A percentile compares a stretch with the other conserved stretches of the same genome.
Conservation (phyloP, 1,284 basidiomycete species). For the Anthracocystis panici-leucophaei region DNA sequence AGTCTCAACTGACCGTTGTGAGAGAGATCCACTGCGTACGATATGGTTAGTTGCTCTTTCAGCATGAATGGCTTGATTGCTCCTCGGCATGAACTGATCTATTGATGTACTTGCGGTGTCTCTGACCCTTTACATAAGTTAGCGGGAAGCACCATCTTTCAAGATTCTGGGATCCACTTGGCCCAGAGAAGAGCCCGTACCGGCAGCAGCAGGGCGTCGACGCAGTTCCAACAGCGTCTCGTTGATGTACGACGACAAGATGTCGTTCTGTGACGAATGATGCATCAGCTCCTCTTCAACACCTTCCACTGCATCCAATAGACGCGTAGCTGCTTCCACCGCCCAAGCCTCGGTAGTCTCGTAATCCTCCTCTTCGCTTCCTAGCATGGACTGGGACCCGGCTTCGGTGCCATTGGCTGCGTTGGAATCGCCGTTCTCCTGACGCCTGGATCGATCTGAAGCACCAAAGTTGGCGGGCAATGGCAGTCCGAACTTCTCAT, state of each 20-base stretch:
- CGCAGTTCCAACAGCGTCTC: slow-evolving; percentile 61
- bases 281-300: slow-evolving; percentile 60
- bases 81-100: background rate
- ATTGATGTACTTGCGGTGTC: background rate
- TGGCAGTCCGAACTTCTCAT: slow-evolving; percentile 63
- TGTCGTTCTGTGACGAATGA: slow-evolving; percentile 61
- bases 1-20: too few species aligned
- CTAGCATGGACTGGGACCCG: background rate
- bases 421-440: slow-evolving; percentile 1
- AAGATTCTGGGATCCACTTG: slow-evolving; percentile 21
- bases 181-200: background rate
- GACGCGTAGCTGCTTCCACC: slow-evolving; percentile 48
- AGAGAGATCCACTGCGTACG: too few species aligned
- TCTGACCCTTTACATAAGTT: background rate
- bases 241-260: slow-evolving; percentile 62
- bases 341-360: slow-evolving; percentile 44
- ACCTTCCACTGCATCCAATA: slow-evolving; percentile 58
- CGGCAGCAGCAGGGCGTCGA: slow-evolving; percentile 16
- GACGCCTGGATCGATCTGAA: slow-evolving; percentile 24
- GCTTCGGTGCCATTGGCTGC: slow-evolving; percentile 8
- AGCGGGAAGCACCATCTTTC: background rate
- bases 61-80: background rate
- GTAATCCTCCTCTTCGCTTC: slow-evolving; percentile 22
- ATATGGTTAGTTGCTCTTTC: background rate
- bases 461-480: slow-evolving; percentile 49